Evolutionary conservation across 352 stramenopile species (phyloP).

Genomic region (Pythium periplocum): DNA sequence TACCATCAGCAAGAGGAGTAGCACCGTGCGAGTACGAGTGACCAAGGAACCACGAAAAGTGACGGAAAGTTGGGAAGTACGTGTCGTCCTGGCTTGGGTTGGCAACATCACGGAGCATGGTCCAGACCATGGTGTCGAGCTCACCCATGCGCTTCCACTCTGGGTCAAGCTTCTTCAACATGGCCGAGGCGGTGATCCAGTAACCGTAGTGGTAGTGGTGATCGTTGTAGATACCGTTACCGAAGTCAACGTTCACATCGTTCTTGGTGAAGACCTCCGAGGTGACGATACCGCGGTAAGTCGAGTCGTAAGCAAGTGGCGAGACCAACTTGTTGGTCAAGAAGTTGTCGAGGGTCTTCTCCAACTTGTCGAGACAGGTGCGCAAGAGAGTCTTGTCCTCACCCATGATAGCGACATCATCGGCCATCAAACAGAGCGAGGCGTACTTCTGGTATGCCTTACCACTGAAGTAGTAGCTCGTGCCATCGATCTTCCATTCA

Average conservation of each 20-base stretch:
- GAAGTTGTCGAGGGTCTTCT: constrained; percentile 48
- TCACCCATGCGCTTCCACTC: constrained; percentile 45
- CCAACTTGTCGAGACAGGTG: constrained; percentile 53
- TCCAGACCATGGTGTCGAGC: constrained; percentile 55
- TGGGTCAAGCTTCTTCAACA: constrained; percentile 57
- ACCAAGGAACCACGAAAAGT: constrained; percentile 75
- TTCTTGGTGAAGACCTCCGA: constrained; percentile 39
- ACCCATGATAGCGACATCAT: constrained; percentile 39
- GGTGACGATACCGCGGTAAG: constrained; percentile 54
- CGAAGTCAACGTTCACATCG: constrained; percentile 58
- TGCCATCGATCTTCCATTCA: constrained; percentile 38
- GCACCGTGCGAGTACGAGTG: constrained; percentile 72
- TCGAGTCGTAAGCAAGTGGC: constrained; percentile 59
- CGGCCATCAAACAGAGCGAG: constrained; percentile 66
- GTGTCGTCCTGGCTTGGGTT: constrained; percentile 47
- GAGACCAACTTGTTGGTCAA: constrained; percentile 45
- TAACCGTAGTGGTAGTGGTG: constrained; percentile 84
- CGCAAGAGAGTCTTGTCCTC: constrained; percentile 34
- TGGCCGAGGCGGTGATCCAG: constrained; percentile 57
- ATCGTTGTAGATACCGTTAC: constrained; percentile 79
- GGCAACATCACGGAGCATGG: constrained; percentile 64
- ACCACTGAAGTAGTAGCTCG: constrained; percentile 73
- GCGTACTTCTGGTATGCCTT: constrained; percentile 81
- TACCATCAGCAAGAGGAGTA: constrained; percentile 51
- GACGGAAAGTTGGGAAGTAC: constrained; percentile 62